Conservation (phyloP, 1,139 yeast species). For the Diutina rugosa region DNA sequence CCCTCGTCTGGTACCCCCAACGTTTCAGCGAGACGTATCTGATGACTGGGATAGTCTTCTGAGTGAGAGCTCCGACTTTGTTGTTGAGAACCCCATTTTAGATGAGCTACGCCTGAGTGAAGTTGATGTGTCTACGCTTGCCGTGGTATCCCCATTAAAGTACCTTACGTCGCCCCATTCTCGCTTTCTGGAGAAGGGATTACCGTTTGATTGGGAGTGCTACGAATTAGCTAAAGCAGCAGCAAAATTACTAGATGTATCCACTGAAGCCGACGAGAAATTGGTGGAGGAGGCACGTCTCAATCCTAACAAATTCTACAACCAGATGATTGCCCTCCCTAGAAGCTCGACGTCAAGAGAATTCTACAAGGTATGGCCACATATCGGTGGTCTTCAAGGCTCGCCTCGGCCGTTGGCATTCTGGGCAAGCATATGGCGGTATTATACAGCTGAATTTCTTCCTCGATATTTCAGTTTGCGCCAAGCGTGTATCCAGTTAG, state of each 20-base stretch:
- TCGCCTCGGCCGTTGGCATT: neutral
- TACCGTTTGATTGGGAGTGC: neutral
- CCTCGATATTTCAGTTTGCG: neutral
- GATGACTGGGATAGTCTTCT: neutral
- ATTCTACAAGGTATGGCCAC: neutral
- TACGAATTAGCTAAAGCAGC: neutral
- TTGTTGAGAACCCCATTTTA: neutral
- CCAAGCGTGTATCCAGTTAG: neutral
- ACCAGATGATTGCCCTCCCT: neutral
- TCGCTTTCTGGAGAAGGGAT: neutral
- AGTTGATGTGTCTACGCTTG: neutral
- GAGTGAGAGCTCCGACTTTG: neutral
- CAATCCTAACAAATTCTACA: neutral
- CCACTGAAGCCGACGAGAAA: neutral
- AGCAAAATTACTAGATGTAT: neutral
- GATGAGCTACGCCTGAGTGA: neutral
- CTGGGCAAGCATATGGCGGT: neutral
- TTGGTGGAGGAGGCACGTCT: neutral
- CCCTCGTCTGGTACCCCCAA: neutral
- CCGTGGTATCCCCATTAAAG: neutral
- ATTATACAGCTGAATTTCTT: neutral
- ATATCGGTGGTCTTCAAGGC: neutral
- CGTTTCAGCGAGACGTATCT: neutral
- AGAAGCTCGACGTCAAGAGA: neutral
- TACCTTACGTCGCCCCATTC: neutral